These are phyloP conservation scores for Periconia digitata DNA, from an alignment of 2,329 filamentous ascomycete genomes.

Conservation along the genomic window DNA sequence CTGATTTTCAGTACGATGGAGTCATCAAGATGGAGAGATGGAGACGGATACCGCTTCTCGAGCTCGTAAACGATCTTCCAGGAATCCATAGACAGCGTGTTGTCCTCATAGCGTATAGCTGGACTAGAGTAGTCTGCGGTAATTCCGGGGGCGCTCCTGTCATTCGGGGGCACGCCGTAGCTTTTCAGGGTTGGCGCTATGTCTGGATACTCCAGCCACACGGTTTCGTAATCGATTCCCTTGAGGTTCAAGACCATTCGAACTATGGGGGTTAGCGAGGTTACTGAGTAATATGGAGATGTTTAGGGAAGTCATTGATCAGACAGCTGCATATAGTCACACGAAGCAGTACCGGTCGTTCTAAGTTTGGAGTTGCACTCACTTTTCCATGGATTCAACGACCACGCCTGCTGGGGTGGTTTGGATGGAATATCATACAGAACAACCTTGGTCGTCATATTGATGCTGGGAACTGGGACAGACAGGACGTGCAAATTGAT, in stretches of 20 bases:
- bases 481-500: no score
- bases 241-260: constrained; percentile 70
- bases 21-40: constrained; percentile 60
- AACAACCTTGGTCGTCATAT: constrained; percentile 48
- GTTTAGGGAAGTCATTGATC: background rate
- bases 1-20: constrained; percentile 52
- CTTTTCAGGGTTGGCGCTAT: constrained; percentile 59
- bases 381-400: constrained; percentile 73
- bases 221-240: constrained; percentile 64
- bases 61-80: constrained; percentile 60
- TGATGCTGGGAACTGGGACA: no score
- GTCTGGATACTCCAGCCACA: constrained; percentile 71
- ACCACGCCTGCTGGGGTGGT: constrained; percentile 57
- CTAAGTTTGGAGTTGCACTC: no score
- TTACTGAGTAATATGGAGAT: background rate
- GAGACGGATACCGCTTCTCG: constrained; percentile 61
- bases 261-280: constrained; percentile 45
- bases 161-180: constrained; percentile 54
- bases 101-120: constrained; percentile 57
- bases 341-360: no score
- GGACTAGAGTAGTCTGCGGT: constrained; percentile 57
- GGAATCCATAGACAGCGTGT: constrained; percentile 66
- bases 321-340: no score
- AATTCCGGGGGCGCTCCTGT: constrained; percentile 32
- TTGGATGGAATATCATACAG: constrained; percentile 66